Evolutionary conservation across 805 yeast genomes (phyloP), one percentile per base, ranked within the genome.

Genomic region (Candida quercuum): DNA sequence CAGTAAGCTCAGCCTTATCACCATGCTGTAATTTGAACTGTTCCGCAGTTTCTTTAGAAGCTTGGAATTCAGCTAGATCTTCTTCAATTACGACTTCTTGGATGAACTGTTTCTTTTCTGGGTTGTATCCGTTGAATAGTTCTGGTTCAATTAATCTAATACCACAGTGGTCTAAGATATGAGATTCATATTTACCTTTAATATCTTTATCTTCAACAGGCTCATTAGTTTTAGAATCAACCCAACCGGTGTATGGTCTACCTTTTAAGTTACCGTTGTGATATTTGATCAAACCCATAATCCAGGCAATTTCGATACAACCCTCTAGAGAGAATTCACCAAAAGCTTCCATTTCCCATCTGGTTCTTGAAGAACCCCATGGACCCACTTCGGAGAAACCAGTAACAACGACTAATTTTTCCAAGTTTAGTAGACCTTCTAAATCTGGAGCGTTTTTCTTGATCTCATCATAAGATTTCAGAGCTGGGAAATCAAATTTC

Each of bases 371-470:
- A 63, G 89, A 88, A 77, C 99, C 99, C 96, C 97, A 94, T 57
- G 99, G 99, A 60, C 97, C 94, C 52, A 93, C 98, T 69, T 93
- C 99, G 47, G 96, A 72, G 71, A 91, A 93, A 67, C 99, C 99
- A 33, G 99, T 91, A 43, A 93, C 91, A 47, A 93, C 99, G 49
- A 91, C 76, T 42, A 88, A 93, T 50, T 78, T 78, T 60, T 89
- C 97, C 59, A 91, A 79, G 60, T 93, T 96, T 51, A 93, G 71
- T 74, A 93, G 71, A 42, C 96, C 96, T 62, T 85, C 89, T 55
- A 93, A 73, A 39, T 86, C 81, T 40, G 86, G 81, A 45, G 91
- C 67, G 35, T 73, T 52, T 36, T 72, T 57, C 66, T 83, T 83
- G 57, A 91, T 66, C 44, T 85, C 83, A 22, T 78, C 77, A 59